Percentiles rank a stretch among this genome's conserved stretches.
Conservation (phyloP, 352 stramenopile species). For the Globisporangium paddicum region DNA sequence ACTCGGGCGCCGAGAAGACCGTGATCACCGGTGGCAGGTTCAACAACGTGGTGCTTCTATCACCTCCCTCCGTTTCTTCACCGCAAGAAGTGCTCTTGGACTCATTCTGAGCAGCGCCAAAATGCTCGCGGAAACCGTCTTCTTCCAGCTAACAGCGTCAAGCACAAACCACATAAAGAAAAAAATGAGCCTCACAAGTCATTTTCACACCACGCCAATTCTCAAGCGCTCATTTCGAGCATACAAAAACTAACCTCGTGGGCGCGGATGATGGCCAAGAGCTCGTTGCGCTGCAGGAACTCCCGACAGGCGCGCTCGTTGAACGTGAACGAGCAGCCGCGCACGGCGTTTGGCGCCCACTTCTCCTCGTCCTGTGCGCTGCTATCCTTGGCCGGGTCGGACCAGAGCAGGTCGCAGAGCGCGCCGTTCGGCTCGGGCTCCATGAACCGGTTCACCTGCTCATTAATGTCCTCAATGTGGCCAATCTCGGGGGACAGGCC, state of each 20-base stretch:
- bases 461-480: conserved; percentile 73
- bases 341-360: conserved; percentile 61
- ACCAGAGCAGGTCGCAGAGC: conserved; percentile 99
- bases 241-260: conserved; percentile 46
- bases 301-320: conserved; percentile 55
- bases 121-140: conserved; percentile 73
- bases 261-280: conserved; percentile 70
- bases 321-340: conserved; percentile 82
- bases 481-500: conserved; percentile 69
- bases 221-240: background rate
- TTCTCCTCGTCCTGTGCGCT: conserved; percentile 26
- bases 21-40: conserved; percentile 60
- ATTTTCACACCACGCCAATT: background rate
- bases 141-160: conserved; percentile 40
- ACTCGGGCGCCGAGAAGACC: conserved; percentile 81
- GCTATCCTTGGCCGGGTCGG: conserved; percentile 94
- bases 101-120: conserved; percentile 13
- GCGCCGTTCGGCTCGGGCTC: conserved; percentile 84
- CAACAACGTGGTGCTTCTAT: conserved; percentile 9
- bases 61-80: background rate
- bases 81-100: background rate
- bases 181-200: background rate
- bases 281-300: conserved; percentile 61
- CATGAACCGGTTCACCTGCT: conserved; percentile 67
- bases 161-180: background rate